These are phyloP conservation scores for Lasiodiplodia citricola DNA, from an alignment of 2,329 filamentous ascomycete species.

Conservation along the genomic window DNA sequence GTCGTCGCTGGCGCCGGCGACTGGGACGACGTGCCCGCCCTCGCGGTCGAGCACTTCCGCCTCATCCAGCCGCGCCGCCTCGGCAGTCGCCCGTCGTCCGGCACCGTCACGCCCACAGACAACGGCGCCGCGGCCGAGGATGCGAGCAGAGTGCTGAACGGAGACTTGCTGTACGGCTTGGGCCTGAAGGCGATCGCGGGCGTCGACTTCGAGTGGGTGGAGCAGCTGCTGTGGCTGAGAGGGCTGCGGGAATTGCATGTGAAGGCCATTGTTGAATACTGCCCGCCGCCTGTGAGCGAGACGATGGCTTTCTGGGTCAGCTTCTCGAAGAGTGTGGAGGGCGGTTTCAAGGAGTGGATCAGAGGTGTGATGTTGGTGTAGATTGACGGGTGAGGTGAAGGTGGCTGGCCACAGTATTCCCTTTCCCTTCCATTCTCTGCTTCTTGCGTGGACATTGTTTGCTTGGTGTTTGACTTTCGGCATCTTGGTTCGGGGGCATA, in stretches of 20 bases:
- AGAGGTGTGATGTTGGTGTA: constrained; percentile 40
- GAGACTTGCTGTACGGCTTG: constrained; percentile 47
- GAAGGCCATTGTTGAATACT: constrained; percentile 59
- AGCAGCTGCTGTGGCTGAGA: constrained; percentile 58
- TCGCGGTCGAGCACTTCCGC: constrained; percentile 32
- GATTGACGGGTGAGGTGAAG: neutral
- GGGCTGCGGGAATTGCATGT: constrained; percentile 59
- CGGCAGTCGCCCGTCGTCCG: constrained; percentile 37
- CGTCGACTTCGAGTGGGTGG: constrained; percentile 60
- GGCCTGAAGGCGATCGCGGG: constrained; percentile 31
- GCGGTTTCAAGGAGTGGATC: constrained; percentile 61
- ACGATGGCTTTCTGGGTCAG: constrained; percentile 64
- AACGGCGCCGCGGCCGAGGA: neutral
- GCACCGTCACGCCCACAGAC: neutral
- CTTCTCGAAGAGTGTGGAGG: constrained; percentile 65
- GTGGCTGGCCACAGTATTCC: neutral
- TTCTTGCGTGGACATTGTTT: neutral
- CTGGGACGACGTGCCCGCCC: constrained; percentile 54
- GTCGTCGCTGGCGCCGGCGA: constrained; percentile 33
- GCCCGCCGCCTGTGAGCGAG: constrained; percentile 57
- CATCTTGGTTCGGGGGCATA: neutral
- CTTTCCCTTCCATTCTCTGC: neutral
- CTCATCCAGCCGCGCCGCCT: constrained; percentile 32
- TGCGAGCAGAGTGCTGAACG: constrained; percentile 32
- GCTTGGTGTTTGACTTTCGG: neutral